These are phyloP conservation scores for Benincasa hispida DNA, from an alignment of 306 rosid species.

Conservation along the genomic window DNA sequence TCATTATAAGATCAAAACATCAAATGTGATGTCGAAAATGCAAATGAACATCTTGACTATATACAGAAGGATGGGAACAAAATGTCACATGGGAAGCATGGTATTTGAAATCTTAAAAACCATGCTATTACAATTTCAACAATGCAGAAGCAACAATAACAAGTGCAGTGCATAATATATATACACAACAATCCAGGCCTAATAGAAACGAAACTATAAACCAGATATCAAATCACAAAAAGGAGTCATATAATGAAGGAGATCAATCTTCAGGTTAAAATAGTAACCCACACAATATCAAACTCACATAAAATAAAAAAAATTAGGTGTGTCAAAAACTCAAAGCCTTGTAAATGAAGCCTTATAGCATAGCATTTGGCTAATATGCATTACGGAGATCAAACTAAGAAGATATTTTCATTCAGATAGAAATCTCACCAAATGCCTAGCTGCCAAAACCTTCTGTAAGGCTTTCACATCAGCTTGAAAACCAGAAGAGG, in stretches of 20 bases:
- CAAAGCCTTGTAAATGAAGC: neutral
- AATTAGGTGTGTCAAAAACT: neutral
- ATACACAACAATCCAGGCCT: neutral
- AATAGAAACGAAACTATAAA: neutral
- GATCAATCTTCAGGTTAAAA: neutral
- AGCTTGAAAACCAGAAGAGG: slow-evolving; percentile 98
- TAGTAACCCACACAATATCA: neutral
- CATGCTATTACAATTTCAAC: neutral
- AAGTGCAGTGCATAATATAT: neutral
- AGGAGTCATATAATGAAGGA: neutral
- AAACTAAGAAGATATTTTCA: neutral
- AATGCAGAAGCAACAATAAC: neutral
- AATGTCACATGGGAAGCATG: neutral
- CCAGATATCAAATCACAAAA: neutral
- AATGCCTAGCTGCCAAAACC: slow-evolving; percentile 67
- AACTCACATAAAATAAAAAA: neutral
- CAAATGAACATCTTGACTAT: neutral
- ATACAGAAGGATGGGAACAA: neutral
- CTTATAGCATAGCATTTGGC: neutral
- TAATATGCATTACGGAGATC: neutral
- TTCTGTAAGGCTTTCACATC: slow-evolving; percentile 93
- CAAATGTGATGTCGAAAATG: neutral
- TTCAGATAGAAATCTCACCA: slow-evolving; percentile 36
- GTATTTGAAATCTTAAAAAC: neutral
- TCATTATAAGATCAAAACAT: neutral